These are phyloP conservation scores for Ustilago crameri DNA, from an alignment of 1,284 basidiomycete species.

Conservation along the genomic window DNA sequence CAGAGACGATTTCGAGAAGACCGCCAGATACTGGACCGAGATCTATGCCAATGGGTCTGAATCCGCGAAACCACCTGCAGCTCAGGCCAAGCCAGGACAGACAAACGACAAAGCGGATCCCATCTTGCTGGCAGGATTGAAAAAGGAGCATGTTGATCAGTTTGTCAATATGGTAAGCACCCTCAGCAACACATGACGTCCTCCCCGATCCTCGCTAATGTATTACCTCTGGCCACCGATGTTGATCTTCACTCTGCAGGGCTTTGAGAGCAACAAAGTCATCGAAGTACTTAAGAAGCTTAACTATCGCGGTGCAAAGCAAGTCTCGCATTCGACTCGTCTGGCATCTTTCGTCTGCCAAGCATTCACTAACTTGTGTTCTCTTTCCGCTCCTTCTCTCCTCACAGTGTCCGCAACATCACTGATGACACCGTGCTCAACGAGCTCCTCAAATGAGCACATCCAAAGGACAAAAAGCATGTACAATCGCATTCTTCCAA, in stretches of 20 bases:
- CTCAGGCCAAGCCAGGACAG: constrained; percentile 60
- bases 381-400: too few species aligned
- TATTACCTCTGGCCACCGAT: too few species aligned
- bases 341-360: too few species aligned
- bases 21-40: constrained; percentile 85
- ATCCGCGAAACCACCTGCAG: constrained; percentile 33
- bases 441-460: constrained; percentile 50
- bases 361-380: background rate
- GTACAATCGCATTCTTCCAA: background rate
- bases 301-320: constrained; percentile 89
- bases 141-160: constrained; percentile 70
- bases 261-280: constrained; percentile 80
- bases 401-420: constrained; percentile 54
- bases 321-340: constrained; percentile 61
- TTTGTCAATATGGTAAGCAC: constrained; percentile 68
- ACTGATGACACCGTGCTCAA: constrained; percentile 60
- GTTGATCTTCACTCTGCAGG: constrained; percentile 25
- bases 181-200: background rate
- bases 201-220: too few species aligned
- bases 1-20: constrained; percentile 86
- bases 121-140: constrained; percentile 70
- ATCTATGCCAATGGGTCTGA: constrained; percentile 60
- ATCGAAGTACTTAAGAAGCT: constrained; percentile 87
- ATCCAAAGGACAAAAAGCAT: constrained; percentile 15
- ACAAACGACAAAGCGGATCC: constrained; percentile 56